Conservation (phyloP, 2,329 filamentous ascomycete genomes). For the Helotiales sp. region DNA sequence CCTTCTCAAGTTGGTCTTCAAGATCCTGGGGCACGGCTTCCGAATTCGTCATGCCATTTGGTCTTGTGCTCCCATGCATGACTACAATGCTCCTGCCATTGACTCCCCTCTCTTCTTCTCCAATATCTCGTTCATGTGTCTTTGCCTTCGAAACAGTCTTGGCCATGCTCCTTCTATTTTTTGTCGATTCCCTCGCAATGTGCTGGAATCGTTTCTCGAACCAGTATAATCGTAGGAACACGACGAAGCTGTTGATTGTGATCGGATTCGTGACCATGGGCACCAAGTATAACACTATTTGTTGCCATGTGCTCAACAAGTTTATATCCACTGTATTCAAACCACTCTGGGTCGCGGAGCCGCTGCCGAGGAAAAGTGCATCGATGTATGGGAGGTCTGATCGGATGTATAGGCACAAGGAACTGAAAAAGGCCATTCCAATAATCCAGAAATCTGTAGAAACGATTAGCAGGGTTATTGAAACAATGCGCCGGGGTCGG, state of each 20-base stretch:
- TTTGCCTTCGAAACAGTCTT: slow-evolving; percentile 62
- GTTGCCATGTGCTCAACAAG: slow-evolving; percentile 70
- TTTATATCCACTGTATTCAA: slow-evolving; percentile 82
- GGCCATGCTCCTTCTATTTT: slow-evolving; percentile 66
- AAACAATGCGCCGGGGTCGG: too few relatives aligned
- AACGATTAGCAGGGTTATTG: background rate
- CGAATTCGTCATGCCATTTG: slow-evolving; percentile 62
- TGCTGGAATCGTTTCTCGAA: slow-evolving; percentile 95
- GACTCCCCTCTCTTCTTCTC: slow-evolving; percentile 59
- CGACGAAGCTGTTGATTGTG: slow-evolving; percentile 81
- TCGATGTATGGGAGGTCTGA: slow-evolving; percentile 78
- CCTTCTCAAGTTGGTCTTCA: slow-evolving; percentile 18
- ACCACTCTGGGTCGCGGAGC: slow-evolving; percentile 88
- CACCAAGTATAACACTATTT: slow-evolving; percentile 73
- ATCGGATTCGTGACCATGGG: slow-evolving; percentile 82
- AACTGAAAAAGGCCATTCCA: slow-evolving; percentile 71
- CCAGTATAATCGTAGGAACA: slow-evolving; percentile 94
- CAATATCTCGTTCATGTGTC: slow-evolving; percentile 51
- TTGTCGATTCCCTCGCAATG: slow-evolving; percentile 74
- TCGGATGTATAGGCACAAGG: slow-evolving; percentile 73
- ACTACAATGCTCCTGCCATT: slow-evolving; percentile 69
- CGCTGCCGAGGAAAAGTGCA: slow-evolving; percentile 85
- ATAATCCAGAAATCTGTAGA: slow-evolving; percentile 78
- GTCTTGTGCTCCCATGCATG: slow-evolving; percentile 60
- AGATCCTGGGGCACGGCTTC: slow-evolving; percentile 51